Evolutionary conservation across 805 yeast species (phyloP), one percentile per base, ranked within the genome.

Genomic region (Candida dajiaensis): DNA sequence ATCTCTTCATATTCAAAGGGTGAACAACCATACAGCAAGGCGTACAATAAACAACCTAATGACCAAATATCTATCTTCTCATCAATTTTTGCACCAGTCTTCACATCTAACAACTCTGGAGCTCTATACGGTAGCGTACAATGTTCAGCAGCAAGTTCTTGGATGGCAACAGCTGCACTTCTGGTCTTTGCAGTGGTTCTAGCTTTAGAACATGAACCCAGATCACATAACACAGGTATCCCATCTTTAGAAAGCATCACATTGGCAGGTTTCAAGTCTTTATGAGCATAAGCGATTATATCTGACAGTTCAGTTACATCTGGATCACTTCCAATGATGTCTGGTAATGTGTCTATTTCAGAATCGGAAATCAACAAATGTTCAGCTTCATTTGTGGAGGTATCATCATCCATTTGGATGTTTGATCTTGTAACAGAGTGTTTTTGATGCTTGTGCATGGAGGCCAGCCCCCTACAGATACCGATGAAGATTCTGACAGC

Each of bases 51-150:
- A 59, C 97, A 89, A 0, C 98, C 98, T 25, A 90, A 64, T 3
- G 95, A 84, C 98, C 98, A 90, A 22, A 92, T 78, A 63, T 90
- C 98, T 4, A 85, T 81, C 49, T 77, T 76, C 57, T 87, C 95
- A 51, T 81, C 80, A 40, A 90, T 71, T 6, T 65, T 65, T n/a
- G 77, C 64, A 38, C 84, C 83, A 1, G 87, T 76, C 39, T 78
- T 78, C 35, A 89, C 84, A 58, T 89, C 92, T 48, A 90, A 67
- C 40, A 92, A 70, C 60, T 90, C 98, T 0, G 98, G 98, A 0
- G 97, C 96, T 37, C 95, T 70, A 63, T 85, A 92, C 1, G 95
- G 89, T 45, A 88, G 66, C 1, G 96, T 85, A 58, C 96, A 87
- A 62, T 86, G 88, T 57, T 85, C 94, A 48, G 81, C 86, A 15